A percentile compares a stretch with the other conserved stretches of the same genome.
phyloP scores from a whole-genome alignment of 1,284 basidiomycete genomes.

The Inonotus hispidus region DNA sequence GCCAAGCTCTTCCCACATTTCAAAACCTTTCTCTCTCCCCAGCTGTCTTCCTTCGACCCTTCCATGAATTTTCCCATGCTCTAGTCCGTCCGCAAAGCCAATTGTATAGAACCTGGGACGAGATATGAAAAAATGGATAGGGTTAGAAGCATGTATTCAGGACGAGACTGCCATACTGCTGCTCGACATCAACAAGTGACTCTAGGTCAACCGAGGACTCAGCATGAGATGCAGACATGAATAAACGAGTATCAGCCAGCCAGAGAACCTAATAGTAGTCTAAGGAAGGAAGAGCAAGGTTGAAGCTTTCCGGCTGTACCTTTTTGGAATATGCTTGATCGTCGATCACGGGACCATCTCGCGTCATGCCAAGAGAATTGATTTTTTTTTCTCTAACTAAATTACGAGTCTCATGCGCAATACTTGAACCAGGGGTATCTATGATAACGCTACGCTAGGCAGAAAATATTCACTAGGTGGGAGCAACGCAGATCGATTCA shows the following conservation, averaged over 20 bases:
- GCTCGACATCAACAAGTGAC: slow-evolving; percentile 63
- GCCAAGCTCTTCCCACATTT: slow-evolving; percentile 95
- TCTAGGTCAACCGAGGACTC: slow-evolving; percentile 52
- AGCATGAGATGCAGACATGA: not conserved
- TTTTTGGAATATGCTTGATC: too few relatives aligned
- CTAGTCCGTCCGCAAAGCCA: slow-evolving; percentile 74
- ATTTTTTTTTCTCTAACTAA: not conserved
- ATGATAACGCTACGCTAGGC: not conserved
- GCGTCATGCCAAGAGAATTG: not conserved
- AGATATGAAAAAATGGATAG: not conserved
- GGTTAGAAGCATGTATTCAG: slow-evolving; percentile 6
- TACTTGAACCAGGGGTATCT: not conserved
- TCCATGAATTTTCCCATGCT: slow-evolving; percentile 86
- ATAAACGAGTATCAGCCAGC: not conserved
- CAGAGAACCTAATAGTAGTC: not conserved
- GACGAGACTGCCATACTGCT: slow-evolving; percentile 17
- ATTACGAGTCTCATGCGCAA: not conserved
- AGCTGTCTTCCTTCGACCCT: slow-evolving; percentile 89
- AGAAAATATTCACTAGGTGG: not conserved
- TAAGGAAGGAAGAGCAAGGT: not conserved
- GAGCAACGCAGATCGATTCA: not conserved
- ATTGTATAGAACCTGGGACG: slow-evolving; percentile 67
- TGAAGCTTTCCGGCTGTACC: too few relatives aligned
- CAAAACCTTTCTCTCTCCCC: slow-evolving; percentile 87
- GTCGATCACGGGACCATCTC: not conserved